Base-by-base conservation (phyloP, 2,329 filamentous ascomycete genomes). In the Penicillium sp. region DNA sequence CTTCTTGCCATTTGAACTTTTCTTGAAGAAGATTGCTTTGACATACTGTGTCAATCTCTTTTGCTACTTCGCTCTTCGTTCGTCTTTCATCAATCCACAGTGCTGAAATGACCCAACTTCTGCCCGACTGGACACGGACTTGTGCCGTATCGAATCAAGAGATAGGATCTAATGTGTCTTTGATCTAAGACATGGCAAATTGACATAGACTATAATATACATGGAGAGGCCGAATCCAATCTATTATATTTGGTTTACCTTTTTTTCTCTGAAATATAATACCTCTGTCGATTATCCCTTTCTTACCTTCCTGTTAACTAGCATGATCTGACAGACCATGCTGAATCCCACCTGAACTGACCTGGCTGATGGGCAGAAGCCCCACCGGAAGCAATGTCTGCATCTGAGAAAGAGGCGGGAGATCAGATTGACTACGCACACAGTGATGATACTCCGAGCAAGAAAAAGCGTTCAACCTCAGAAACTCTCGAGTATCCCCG, bases 401-500 rank as follows among this genome's bases (percentile, higher is more conserved):
- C 43, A 4, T 39, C 45, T 32, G 53, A 60, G 41, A 53, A 45
- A 22, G 51, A 60, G 9, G 24, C 38, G 44, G 8, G 45, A 45
- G 54, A 57, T 32, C 47, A 47, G 21, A 21, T 39, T 13, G 48
- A 47, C 39, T 51, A 54, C 43, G n/a, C 44, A 31, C 40, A 48
- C 49, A 55, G 48, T 48, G 62, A 62, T n/a, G 42, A 55, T 32
- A 56, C 60, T 5, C 21, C 45, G 13, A 55, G 58, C 42, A 65
- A 62, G 32, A 68, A 67, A 51, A 71, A 69, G 45, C 67, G 66
- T 40, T 64, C 65, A 18, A 67, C 58, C 46, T 62, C 67, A 31
- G 68, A 71, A 43, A 57, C 59, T 27, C 54, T 62, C 7, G 68
- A 71, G 48, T 72, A 71, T 47, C 69, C 69, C 10, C 60, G 69